These are phyloP conservation scores for Suillus occidentalis DNA, from an alignment of 768 basidiomycete species.

Conservation along the genomic window DNA sequence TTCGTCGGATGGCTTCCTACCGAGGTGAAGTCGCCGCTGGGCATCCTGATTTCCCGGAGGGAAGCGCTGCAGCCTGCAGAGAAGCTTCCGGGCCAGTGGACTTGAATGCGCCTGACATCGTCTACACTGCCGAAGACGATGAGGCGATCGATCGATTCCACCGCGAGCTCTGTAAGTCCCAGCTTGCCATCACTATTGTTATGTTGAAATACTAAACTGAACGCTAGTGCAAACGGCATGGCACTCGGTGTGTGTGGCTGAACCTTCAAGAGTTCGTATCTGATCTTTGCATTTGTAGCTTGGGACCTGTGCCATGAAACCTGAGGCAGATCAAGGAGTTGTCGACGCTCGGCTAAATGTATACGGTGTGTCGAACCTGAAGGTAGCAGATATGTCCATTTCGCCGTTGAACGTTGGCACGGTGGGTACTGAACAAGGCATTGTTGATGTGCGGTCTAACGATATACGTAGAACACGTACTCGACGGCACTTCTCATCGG, in stretches of 20 bases:
- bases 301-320: conserved; percentile 70
- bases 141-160: conserved; percentile 31
- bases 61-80: conserved; percentile 28
- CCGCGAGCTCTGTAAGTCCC: conserved; percentile 18
- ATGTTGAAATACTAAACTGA: neutral
- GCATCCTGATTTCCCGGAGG: conserved; percentile 25
- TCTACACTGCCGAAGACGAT: conserved; percentile 36
- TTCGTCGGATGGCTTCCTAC: conserved; percentile 42
- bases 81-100: conserved; percentile 19
- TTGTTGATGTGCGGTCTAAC: neutral
- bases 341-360: conserved; percentile 64
- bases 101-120: conserved; percentile 29
- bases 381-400: conserved; percentile 56
- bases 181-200: neutral
- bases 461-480: conserved; percentile 20
- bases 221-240: conserved; percentile 29
- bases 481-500: conserved; percentile 26
- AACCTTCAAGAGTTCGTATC: neutral
- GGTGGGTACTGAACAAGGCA: conserved; percentile 16
- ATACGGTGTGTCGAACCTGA: conserved; percentile 56
- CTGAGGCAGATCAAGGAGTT: conserved; percentile 55
- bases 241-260: conserved; percentile 28
- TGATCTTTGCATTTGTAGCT: conserved; percentile 34
- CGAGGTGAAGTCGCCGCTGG: conserved; percentile 34
- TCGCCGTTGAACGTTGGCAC: conserved; percentile 38